These are phyloP conservation scores for Xanthoconium stramineum DNA, from an alignment of 768 basidiomycete genomes.

Conservation along the genomic window DNA sequence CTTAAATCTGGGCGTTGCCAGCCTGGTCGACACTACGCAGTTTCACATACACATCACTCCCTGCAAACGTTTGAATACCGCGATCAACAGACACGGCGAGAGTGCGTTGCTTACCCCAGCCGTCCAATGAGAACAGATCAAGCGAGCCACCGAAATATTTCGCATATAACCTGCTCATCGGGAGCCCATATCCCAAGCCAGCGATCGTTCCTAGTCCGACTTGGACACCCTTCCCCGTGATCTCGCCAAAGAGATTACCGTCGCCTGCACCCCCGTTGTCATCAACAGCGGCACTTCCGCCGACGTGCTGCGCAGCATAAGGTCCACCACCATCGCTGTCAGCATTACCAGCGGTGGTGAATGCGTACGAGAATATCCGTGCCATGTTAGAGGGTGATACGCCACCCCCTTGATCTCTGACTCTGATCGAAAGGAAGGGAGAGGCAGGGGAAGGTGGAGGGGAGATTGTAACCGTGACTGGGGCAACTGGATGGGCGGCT, in stretches of 20 bases:
- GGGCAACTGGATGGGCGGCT: constrained; percentile 43
- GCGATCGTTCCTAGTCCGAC: constrained; percentile 87
- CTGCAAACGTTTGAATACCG: constrained; percentile 19
- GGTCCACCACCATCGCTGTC: constrained; percentile 59
- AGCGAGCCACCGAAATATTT: constrained; percentile 87
- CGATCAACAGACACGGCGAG: background rate
- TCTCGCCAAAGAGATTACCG: constrained; percentile 68
- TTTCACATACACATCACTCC: constrained; percentile 54
- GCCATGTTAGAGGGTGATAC: constrained; percentile 70
- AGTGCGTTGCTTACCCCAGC: constrained; percentile 59
- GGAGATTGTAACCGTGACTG: constrained; percentile 70
- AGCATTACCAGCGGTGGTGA: constrained; percentile 72
- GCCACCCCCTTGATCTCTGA: constrained; percentile 87
- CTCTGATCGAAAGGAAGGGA: constrained; percentile 66
- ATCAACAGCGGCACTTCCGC: constrained; percentile 63
- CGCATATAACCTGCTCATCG: constrained; percentile 75
- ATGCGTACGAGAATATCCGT: constrained; percentile 87
- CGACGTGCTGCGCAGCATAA: constrained; percentile 75
- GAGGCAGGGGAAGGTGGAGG: constrained; percentile 41
- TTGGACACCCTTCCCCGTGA: constrained; percentile 73
- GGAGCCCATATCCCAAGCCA: constrained; percentile 82
- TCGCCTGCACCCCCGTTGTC: constrained; percentile 40
- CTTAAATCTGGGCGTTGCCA: constrained; percentile 48
- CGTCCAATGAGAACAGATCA: constrained; percentile 76
- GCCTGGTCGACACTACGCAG: constrained; percentile 51